Evolutionary conservation across 257 asterid genomes (phyloP), one percentile per base, ranked within the genome.

Genomic region (Rauvolfia tetraphylla): DNA sequence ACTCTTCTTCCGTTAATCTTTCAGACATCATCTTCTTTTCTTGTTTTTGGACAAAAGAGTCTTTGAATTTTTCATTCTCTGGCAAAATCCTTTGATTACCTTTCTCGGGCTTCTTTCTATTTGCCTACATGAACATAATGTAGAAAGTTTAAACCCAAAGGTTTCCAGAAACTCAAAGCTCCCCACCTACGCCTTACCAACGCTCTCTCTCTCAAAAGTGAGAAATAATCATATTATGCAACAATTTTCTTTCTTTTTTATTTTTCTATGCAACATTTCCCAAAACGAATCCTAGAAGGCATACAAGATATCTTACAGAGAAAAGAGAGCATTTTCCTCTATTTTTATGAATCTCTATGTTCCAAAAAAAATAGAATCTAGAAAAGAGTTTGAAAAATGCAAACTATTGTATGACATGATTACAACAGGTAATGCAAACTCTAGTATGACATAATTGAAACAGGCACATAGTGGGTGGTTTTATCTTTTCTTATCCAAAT

Each of bases 1-100:
- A 63, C 57, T 86, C 89, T 79, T 87, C 94, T 74, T 81, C 89
- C 33, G 81, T 65, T 69, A 79, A 76, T 74, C 85, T 82, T 84
- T 79, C 86, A 34, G 87, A 82, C 78, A 79, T 75, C 91, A 85
- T 88, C 74, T 80, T 68, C 61, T 59, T 65, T 67, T 74, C 88
- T 84, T 72, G 69, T 63, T 74, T 72, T 39, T 61, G 59, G 22
- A 23, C 56, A 65, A 61, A 31, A 74, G 31, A 81, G 42, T 25
- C 29, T 63, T 15, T 11, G 56, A 14, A 72, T 27, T 75, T 77
- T n/a, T 41, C 87, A 71, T 76, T 84, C 61, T 68, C 79, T 44
- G 42, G 57, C 58, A 74, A 71, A 23, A 42, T 68, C 31, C 70
- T 48, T 31, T 38, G 36, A 54, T 75, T 71, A 22, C 29, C 17